phyloP scores from a whole-genome alignment of 768 basidiomycete species.

The Collybiopsis confluens region DNA sequence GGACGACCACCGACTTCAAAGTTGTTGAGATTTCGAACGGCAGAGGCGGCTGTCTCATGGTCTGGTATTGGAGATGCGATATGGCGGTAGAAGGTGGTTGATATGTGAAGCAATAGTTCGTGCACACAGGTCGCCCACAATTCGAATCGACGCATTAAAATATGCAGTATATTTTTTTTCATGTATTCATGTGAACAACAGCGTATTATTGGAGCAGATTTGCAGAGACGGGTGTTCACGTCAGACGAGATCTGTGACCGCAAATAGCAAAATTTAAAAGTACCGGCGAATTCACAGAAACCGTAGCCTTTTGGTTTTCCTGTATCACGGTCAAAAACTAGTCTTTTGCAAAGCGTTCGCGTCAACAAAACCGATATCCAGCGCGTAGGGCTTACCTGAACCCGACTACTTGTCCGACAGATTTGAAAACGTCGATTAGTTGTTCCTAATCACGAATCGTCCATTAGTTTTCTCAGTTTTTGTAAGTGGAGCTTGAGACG shows the following conservation, averaged over 20 bases:
- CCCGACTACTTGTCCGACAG: slow-evolving; percentile 84
- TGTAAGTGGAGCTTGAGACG: slow-evolving; percentile 14
- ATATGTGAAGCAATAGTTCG: slow-evolving; percentile 1
- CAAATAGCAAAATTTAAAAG: slow-evolving; percentile 31
- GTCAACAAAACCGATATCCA: background rate
- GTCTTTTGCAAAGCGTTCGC: slow-evolving; percentile 36
- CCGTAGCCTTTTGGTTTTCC: slow-evolving; percentile 94
- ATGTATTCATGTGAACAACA: slow-evolving; percentile 2
- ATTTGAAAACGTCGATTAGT: slow-evolving; percentile 84
- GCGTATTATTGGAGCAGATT: background rate
- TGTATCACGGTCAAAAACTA: slow-evolving; percentile 89
- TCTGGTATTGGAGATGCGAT: slow-evolving; percentile 46
- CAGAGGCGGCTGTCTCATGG: slow-evolving; percentile 92
- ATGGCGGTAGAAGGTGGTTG: background rate
- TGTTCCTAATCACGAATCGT: slow-evolving; percentile 48
- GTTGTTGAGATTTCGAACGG: slow-evolving; percentile 94
- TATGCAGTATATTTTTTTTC: slow-evolving; percentile 4
- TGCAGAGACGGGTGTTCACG: background rate
- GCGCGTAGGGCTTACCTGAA: slow-evolving; percentile 53
- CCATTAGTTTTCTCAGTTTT: slow-evolving; percentile 10
- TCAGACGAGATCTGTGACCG: background rate
- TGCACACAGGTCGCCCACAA: slow-evolving; percentile 5
- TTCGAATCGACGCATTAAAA: background rate
- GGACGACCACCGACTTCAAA: slow-evolving; percentile 89
- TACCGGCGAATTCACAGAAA: slow-evolving; percentile 91